A percentile compares a stretch with the other conserved stretches of the same genome.
Conservation (phyloP, 192 early-diverging fungal genomes). For the Phlyctochytrium arcticum region DNA sequence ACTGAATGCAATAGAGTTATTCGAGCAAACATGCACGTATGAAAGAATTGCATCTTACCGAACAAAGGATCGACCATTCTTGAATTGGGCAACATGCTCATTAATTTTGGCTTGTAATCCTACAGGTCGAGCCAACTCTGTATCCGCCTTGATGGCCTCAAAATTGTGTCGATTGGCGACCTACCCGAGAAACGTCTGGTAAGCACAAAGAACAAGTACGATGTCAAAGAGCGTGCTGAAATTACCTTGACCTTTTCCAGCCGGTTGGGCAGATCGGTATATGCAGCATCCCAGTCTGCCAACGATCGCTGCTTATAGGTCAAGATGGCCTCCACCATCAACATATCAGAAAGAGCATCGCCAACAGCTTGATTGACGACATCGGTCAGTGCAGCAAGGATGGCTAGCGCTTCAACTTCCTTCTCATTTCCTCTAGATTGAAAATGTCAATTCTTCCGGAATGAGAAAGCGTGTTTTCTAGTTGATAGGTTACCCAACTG, state of each 20-base stretch:
- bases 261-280: conserved; percentile 91
- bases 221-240: neutral
- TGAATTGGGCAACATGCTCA: conserved; percentile 75
- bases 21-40: neutral
- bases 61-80: conserved; percentile 90
- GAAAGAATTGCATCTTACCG: conserved; percentile 41
- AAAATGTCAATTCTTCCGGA: neutral
- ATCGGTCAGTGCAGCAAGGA: conserved; percentile 79
- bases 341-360: conserved; percentile 96
- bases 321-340: conserved; percentile 88
- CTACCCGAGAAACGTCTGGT: conserved; percentile 10
- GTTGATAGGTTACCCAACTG: conserved; percentile 53
- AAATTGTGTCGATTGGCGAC: conserved; percentile 77
- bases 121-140: conserved; percentile 79
- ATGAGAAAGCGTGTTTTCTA: no score
- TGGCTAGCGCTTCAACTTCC: conserved; percentile 71
- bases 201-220: neutral
- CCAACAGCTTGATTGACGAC: conserved; percentile 99
- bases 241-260: conserved; percentile 94
- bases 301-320: conserved; percentile 75
- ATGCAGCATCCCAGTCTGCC: conserved; percentile 86
- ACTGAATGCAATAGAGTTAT: conserved; percentile 28
- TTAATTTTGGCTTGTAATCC: conserved; percentile 86
- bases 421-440: conserved; percentile 59
- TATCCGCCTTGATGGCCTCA: conserved; percentile 96